Evolutionary conservation across 192 early-diverging fungal species (phyloP).

Genomic region (Powellomyces hirtus): DNA sequence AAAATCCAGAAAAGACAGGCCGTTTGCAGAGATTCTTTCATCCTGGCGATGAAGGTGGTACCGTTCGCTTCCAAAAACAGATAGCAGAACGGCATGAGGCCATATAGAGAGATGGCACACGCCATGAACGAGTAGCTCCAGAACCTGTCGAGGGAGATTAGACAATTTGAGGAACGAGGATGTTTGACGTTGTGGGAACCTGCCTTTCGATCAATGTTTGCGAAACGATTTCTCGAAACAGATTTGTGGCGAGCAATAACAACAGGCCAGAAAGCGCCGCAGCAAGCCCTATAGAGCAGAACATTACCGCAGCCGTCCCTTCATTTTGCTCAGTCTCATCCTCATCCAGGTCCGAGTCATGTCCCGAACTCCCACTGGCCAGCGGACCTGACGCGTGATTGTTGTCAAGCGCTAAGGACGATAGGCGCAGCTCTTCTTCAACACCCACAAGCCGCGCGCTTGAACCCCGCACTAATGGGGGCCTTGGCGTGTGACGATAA

Average conservation of each 20-base stretch:
- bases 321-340: conserved; percentile 4
- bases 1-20: conserved; percentile 18
- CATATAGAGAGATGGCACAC: conserved; percentile 18
- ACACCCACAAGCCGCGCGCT: not conserved
- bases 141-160: not conserved
- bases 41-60: conserved; percentile 13
- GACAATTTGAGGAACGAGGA: not conserved
- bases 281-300: conserved; percentile 21
- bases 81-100: conserved; percentile 29
- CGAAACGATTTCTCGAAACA: not conserved
- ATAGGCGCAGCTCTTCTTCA: too few species aligned
- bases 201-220: conserved; percentile 16
- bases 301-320: conserved; percentile 2
- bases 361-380: not conserved
- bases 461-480: not conserved
- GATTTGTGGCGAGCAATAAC: conserved; percentile 9
- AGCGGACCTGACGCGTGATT: not conserved
- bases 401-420: not conserved
- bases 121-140: conserved; percentile 24
- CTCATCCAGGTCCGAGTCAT: conserved; percentile 13
- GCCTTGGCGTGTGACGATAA: not conserved
- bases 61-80: conserved; percentile 26
- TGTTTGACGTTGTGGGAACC: not conserved
- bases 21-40: conserved; percentile 23
- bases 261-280: not conserved